phyloP scores from a whole-genome alignment of 1,284 basidiomycete species.

The Apiotrichum akiyoshidainum region DNA sequence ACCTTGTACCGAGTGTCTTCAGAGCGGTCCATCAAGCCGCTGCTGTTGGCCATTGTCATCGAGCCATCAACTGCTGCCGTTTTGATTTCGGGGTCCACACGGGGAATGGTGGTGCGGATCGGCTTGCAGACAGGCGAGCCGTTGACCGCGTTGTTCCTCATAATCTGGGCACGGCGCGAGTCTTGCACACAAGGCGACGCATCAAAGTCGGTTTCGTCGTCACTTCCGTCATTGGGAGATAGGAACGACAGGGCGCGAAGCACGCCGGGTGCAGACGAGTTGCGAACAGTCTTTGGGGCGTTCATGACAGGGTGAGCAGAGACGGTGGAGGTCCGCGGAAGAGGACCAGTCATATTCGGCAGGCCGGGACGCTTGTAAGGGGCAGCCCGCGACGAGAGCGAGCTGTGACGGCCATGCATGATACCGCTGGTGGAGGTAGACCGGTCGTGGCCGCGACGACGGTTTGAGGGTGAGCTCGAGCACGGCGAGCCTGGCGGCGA shows the following conservation, averaged over 20 bases:
- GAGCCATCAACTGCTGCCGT: neutral
- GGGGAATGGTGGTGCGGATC: slow-evolving; percentile 6
- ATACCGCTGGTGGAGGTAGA: slow-evolving; percentile 34
- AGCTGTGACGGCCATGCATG: slow-evolving; percentile 34
- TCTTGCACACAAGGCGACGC: slow-evolving; percentile 32
- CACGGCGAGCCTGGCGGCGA: slow-evolving; percentile 44
- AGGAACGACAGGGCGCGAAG: slow-evolving; percentile 49
- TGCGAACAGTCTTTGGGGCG: slow-evolving; percentile 17
- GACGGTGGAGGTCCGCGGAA: neutral
- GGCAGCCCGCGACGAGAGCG: slow-evolving; percentile 27
- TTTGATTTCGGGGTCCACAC: neutral
- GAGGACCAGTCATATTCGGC: slow-evolving; percentile 5
- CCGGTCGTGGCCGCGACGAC: slow-evolving; percentile 41
- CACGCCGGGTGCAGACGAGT: slow-evolving; percentile 30
- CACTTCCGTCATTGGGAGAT: slow-evolving; percentile 40
- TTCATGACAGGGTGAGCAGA: slow-evolving; percentile 46
- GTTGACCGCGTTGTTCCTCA: slow-evolving; percentile 24
- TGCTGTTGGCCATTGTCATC: slow-evolving; percentile 25
- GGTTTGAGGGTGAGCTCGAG: slow-evolving; percentile 45
- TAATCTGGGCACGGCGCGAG: too few relatives aligned
- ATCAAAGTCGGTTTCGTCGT: slow-evolving; percentile 42
- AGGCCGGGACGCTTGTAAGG: slow-evolving; percentile 36
- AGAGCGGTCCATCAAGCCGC: slow-evolving; percentile 59
- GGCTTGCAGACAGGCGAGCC: slow-evolving; percentile 40
- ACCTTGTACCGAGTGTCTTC: slow-evolving; percentile 90